Conservation (phyloP, 1,139 yeast genomes). For the Hyphopichia wangnamkhiaoensis region DNA sequence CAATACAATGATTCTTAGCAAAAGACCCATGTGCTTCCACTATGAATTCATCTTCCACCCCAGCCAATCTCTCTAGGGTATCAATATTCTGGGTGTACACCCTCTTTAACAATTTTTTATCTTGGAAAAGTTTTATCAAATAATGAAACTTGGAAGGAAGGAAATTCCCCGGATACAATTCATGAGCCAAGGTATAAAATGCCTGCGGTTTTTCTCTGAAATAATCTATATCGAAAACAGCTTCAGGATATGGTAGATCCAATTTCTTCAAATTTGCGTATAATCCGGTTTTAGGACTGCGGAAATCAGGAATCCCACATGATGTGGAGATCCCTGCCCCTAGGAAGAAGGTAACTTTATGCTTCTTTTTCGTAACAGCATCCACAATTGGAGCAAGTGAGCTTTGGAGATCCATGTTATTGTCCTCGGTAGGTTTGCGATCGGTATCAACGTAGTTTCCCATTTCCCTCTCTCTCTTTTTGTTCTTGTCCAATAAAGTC, state of each 20-base stretch:
- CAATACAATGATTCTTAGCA: constrained; percentile 79
- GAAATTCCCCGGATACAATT: constrained; percentile 84
- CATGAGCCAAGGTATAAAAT: constrained; percentile 80
- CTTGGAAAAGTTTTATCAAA: constrained; percentile 66
- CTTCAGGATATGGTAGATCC: constrained; percentile 88
- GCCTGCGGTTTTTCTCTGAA: constrained; percentile 76
- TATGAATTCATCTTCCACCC: constrained; percentile 60
- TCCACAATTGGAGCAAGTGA: constrained; percentile 21
- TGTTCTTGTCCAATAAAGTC: not conserved
- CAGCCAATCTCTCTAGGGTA: constrained; percentile 85
- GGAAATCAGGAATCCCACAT: constrained; percentile 93
- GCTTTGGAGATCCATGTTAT: not conserved
- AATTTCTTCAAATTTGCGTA: constrained; percentile 77
- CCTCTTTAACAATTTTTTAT: constrained; percentile 59
- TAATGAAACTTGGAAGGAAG: constrained; percentile 81
- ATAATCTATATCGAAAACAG: constrained; percentile 88
- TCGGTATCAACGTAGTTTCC: not conserved
- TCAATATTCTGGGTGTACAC: constrained; percentile 93
- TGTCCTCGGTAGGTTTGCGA: not conserved
- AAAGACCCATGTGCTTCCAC: constrained; percentile 97
- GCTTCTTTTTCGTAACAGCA: constrained; percentile 21
- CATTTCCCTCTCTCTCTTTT: not conserved
- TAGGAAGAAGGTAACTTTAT: constrained; percentile 51
- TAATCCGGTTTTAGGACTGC: constrained; percentile 89
- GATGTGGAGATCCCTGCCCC: constrained; percentile 96